Percentiles rank a stretch among this genome's conserved stretches.
These are phyloP conservation scores for Starmera pachycereana DNA, from an alignment of 805 yeast genomes.

Conservation along the genomic window DNA sequence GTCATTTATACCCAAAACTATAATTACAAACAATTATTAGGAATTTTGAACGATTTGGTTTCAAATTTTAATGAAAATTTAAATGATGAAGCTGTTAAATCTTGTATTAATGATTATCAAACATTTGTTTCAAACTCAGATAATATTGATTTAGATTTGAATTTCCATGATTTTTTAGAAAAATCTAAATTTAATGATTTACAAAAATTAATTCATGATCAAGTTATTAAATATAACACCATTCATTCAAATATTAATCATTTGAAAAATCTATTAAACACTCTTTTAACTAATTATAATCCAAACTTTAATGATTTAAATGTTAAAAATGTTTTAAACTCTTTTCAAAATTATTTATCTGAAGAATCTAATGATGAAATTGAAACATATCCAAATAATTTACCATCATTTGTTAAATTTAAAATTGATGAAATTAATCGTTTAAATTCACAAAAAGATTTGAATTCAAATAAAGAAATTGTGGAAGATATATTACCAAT, in stretches of 20 bases:
- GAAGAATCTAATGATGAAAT: neutral
- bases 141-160: conserved; percentile 1
- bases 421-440: neutral
- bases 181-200: conserved; percentile 2
- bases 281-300: conserved; percentile 45
- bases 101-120: conserved; percentile 41
- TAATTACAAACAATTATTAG: conserved; percentile 8
- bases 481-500: neutral
- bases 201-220: conserved; percentile 1
- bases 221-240: conserved; percentile 6
- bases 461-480: neutral
- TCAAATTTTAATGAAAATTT: conserved; percentile 69
- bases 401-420: conserved; percentile 3
- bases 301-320: conserved; percentile 72
- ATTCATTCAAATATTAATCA: conserved; percentile 13
- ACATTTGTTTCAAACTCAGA: conserved; percentile 5
- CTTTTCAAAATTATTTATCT: conserved; percentile 35
- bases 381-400: neutral
- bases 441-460: neutral
- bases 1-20: too few species aligned
- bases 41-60: conserved; percentile 37
- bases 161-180: neutral
- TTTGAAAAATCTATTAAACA: conserved; percentile 35
- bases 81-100: conserved; percentile 81
- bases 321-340: conserved; percentile 49